phyloP scores from a whole-genome alignment of 768 basidiomycete genomes.

The Auricularia auricula-judae region DNA sequence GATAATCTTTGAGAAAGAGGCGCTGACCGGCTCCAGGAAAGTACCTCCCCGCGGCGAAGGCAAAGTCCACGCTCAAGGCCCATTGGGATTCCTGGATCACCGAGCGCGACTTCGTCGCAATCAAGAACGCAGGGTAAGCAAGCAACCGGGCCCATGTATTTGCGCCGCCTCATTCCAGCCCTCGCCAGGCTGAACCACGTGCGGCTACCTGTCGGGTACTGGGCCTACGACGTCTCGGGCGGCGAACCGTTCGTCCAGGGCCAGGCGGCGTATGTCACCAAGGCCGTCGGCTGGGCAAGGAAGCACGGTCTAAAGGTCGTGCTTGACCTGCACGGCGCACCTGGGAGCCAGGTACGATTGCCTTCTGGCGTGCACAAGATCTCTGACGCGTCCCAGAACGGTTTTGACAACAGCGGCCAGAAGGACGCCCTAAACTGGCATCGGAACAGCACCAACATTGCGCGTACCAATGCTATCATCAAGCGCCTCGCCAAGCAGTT shows the following conservation, averaged over 20 bases:
- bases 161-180: not conserved
- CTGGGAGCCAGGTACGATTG: slow-evolving; percentile 28
- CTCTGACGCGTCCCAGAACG: slow-evolving; percentile 6
- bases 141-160: not conserved
- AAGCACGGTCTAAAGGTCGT: slow-evolving; percentile 35
- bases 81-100: slow-evolving; percentile 72
- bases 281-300: slow-evolving; percentile 31
- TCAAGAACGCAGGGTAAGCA: slow-evolving; percentile 3
- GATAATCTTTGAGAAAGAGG: slow-evolving; percentile 13
- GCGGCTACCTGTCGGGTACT: slow-evolving; percentile 45
- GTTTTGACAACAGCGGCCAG: slow-evolving; percentile 12
- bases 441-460: slow-evolving; percentile 7
- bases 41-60: slow-evolving; percentile 40
- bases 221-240: slow-evolving; percentile 29
- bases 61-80: slow-evolving; percentile 36
- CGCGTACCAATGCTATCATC: slow-evolving; percentile 9
- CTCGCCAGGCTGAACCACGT: slow-evolving; percentile 19
- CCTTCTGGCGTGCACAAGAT: too few relatives aligned
- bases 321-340: slow-evolving; percentile 43
- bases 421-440: slow-evolving; percentile 10
- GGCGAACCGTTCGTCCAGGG: slow-evolving; percentile 27
- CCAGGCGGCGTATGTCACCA: slow-evolving; percentile 30
- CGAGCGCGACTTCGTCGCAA: slow-evolving; percentile 41
- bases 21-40: slow-evolving; percentile 21
- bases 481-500: slow-evolving; percentile 7